A percentile compares a stretch with the other conserved stretches of the same genome.
These are phyloP conservation scores for Podospora fimiseda DNA, from an alignment of 495 filamentous ascomycete species.

Conservation along the genomic window DNA sequence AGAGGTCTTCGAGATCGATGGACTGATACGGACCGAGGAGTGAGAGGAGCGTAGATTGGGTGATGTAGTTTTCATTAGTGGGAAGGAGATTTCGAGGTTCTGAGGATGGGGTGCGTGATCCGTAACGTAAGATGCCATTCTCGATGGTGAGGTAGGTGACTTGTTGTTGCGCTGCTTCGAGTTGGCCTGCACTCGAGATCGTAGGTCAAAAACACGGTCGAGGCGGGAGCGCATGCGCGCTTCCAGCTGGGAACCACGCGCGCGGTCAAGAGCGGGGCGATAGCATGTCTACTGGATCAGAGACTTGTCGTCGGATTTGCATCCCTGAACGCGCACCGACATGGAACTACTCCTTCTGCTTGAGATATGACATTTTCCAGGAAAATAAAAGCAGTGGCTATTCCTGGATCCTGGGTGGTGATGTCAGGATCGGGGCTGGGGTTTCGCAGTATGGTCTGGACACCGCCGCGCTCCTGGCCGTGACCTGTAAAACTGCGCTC, in stretches of 20 bases:
- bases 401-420: conserved; percentile 6
- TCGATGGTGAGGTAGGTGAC: background rate
- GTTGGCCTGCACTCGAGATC: conserved; percentile 61
- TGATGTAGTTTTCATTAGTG: background rate
- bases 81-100: background rate
- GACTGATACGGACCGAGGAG: background rate
- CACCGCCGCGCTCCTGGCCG: too few relatives aligned
- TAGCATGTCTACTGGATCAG: conserved; percentile 85
- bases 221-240: conserved; percentile 68
- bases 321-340: too few relatives aligned
- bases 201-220: conserved; percentile 83
- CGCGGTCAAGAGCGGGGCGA: conserved; percentile 84
- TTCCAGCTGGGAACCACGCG: conserved; percentile 86
- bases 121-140: background rate
- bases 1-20: background rate
- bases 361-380: conserved; percentile 65
- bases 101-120: background rate
- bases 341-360: conserved; percentile 84
- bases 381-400: conserved; percentile 31
- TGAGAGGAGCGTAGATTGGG: background rate
- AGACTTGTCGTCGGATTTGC: conserved; percentile 29
- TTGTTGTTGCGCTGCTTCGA: background rate
- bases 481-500: too few relatives aligned
- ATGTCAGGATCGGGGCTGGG: too few relatives aligned
- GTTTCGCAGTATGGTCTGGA: too few relatives aligned